Percentiles rank a stretch among this genome's conserved stretches.
These are phyloP conservation scores for Prosopis cineraria DNA, from an alignment of 306 rosid genomes.

Conservation along the genomic window DNA sequence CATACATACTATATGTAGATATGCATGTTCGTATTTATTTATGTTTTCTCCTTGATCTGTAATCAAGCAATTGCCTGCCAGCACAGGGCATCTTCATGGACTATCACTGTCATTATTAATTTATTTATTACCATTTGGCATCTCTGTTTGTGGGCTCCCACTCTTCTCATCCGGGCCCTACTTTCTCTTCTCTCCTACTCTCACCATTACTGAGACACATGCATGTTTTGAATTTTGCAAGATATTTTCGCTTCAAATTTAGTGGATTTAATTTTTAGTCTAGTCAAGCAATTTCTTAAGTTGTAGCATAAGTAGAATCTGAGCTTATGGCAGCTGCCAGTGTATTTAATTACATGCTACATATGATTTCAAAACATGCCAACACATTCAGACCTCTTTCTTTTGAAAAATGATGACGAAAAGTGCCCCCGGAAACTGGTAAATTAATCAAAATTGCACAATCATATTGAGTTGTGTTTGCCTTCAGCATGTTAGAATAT, in stretches of 20 bases:
- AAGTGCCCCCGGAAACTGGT: neutral
- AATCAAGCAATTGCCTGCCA: slow-evolving; percentile 42
- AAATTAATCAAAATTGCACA: slow-evolving; percentile 12
- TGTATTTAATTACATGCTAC: neutral
- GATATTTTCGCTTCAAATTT: neutral
- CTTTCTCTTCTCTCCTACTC: neutral
- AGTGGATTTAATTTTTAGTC: neutral
- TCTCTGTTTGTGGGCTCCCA: slow-evolving; percentile 14
- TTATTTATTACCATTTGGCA: slow-evolving; percentile 12
- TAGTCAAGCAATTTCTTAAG: neutral
- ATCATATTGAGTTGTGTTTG: neutral
- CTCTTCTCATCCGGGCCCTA: neutral
- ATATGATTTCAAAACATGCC: neutral
- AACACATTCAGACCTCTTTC: neutral
- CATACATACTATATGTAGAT: neutral
- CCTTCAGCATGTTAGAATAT: too few relatives aligned
- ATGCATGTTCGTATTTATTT: neutral
- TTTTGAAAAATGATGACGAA: neutral
- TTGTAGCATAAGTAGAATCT: neutral
- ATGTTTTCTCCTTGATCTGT: slow-evolving; percentile 5
- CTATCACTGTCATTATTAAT: slow-evolving; percentile 2
- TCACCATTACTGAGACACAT: neutral
- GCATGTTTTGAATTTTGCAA: neutral
- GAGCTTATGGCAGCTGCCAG: neutral
- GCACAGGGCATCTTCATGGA: slow-evolving; percentile 38